These are phyloP conservation scores for Sporisorium graminicola DNA, from an alignment of 1,284 basidiomycete species.

Conservation along the genomic window DNA sequence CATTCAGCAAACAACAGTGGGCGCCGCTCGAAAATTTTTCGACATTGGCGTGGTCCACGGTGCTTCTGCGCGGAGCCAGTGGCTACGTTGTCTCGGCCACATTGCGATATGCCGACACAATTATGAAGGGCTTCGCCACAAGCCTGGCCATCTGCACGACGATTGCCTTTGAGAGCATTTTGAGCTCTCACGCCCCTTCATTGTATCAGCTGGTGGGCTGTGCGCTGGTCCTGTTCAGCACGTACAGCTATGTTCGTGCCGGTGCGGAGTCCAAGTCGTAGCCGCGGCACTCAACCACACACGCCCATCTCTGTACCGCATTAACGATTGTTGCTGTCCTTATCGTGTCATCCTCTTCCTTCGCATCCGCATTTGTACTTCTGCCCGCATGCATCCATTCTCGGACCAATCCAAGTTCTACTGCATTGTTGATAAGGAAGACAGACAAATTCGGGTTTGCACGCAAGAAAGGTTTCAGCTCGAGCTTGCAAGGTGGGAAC, in stretches of 20 bases:
- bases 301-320: neutral
- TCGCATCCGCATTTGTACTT: too few species aligned
- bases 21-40: slow-evolving; percentile 30
- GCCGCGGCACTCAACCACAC: neutral
- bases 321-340: neutral
- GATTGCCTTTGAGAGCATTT: slow-evolving; percentile 31
- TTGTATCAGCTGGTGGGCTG: slow-evolving; percentile 25
- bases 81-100: slow-evolving; percentile 43
- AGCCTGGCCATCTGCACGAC: slow-evolving; percentile 45
- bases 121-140: slow-evolving; percentile 48
- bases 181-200: slow-evolving; percentile 15
- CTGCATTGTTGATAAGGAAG: too few species aligned
- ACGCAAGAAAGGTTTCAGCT: too few species aligned
- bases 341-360: neutral
- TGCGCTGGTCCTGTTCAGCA: slow-evolving; percentile 31
- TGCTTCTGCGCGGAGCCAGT: slow-evolving; percentile 26
- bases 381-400: too few species aligned
- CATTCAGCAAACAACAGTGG: slow-evolving; percentile 9
- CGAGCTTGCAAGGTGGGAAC: too few species aligned
- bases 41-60: slow-evolving; percentile 31
- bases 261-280: slow-evolving; percentile 5
- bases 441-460: too few species aligned
- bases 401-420: too few species aligned
- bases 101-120: slow-evolving; percentile 44
- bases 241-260: slow-evolving; percentile 26